Evolutionary conservation across 2,329 filamentous ascomycete genomes (phyloP), one percentile per base, ranked within the genome.

Genomic region (Colletotrichum shisoi): DNA sequence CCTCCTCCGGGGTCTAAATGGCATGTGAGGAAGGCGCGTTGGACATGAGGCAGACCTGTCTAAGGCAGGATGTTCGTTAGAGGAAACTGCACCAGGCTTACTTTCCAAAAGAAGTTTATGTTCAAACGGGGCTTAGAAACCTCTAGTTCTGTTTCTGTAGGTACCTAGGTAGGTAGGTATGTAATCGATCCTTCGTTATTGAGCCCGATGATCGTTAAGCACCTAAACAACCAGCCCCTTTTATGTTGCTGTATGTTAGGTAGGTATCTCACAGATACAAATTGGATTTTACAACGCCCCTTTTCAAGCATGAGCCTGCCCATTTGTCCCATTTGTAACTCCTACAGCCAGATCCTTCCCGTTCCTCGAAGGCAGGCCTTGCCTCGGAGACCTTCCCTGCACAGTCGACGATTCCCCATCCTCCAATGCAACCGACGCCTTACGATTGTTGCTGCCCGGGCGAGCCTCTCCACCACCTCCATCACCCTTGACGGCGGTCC

Each of bases 401-500:
- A 57, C 56, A 31, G 21, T 53, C 6, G 65, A 68, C 12, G 65
- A 68, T 31, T 68, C 65, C 4, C 40, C 56, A 12, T 68, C 65
- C 27, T 65, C 65, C 44, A 64, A 21, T 3, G 49, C 21, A 13
- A 53, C 42, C 15, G 65, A 65, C 6, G 19, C 19, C 31, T 63
- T 64, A 24, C 54, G 53, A n/a, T 56, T 51, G 4, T 21, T 53
- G n/a, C n/a, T 39, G 51, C 31, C n/a, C 31, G 34, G 51, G n/a
- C 54, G 54, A 21, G 48, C 8, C 21, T 68, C 62, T 19, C 42
- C n/a, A 3, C 49, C 62, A 9, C 63, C 49, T 19, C 63, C 52
- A 19, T 62, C 62, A 3, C 65, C 65, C 27, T 68, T 68, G 56
- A 68, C 49, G 37, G 65, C 61, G 13, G 65, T 68, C 65, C 65